Evolutionary conservation across 495 filamentous ascomycete species (phyloP).

Genomic region (Podospora appendiculata): DNA sequence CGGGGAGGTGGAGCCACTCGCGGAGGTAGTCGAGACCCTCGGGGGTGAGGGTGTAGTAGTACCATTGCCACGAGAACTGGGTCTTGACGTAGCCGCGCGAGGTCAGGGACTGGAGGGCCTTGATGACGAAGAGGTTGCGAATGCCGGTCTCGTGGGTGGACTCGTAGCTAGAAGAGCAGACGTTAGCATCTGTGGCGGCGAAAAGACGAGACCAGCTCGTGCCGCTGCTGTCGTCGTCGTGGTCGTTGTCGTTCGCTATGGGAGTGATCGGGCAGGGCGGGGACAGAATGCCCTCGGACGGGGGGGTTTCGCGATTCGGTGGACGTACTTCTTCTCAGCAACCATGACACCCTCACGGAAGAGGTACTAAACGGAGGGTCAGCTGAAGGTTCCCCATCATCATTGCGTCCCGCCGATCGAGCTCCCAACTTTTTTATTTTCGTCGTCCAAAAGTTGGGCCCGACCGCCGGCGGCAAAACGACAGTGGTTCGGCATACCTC

Average conservation of each 20-base stretch:
- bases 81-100: conserved; percentile 98
- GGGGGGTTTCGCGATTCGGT: conserved; percentile 5
- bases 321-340: conserved; percentile 78
- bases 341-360: conserved; percentile 99
- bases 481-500: conserved; percentile 34
- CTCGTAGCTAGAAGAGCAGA: conserved; percentile 22
- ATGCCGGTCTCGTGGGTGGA: conserved; percentile 44
- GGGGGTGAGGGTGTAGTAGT: conserved; percentile 99
- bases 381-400: conserved; percentile 15
- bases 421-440: not conserved
- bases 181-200: conserved; percentile 15
- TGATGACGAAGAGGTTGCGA: conserved; percentile 98
- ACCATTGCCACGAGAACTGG: conserved; percentile 99
- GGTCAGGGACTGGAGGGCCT: conserved; percentile 94
- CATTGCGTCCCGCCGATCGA: not conserved
- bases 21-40: conserved; percentile 99
- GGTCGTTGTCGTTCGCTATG: conserved; percentile 75
- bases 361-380: conserved; percentile 68
- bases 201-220: no score
- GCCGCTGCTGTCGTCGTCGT: not conserved
- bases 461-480: no score
- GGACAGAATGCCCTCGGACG: not conserved
- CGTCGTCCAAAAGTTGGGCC: not conserved
- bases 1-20: conserved; percentile 99
- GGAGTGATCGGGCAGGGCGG: not conserved